Conservation (phyloP, 331 rosid genomes). For the Acacia pycnantha region DNA sequence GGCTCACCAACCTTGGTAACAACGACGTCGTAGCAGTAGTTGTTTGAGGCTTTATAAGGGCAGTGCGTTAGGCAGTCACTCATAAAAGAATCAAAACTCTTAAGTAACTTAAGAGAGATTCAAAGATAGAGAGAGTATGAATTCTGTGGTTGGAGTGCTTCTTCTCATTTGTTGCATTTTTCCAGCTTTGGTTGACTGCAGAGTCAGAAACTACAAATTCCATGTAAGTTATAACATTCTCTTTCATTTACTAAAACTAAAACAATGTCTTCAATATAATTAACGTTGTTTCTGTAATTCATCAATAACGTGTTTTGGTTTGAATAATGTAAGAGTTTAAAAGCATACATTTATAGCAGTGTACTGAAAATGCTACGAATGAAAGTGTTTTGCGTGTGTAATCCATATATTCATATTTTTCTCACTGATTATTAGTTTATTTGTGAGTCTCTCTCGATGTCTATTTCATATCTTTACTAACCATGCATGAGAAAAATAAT, state of each 20-base stretch:
- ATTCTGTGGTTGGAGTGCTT: slow-evolving; percentile 38
- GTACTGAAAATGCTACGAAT: neutral
- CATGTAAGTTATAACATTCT: slow-evolving; percentile 52
- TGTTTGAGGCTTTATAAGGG: slow-evolving; percentile 52
- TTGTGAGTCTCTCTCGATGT: neutral
- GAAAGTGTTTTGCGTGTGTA: neutral
- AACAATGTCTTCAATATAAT: neutral
- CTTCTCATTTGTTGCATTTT: slow-evolving; percentile 55
- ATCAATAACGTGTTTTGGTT: neutral
- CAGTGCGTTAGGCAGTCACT: slow-evolving; percentile 45
- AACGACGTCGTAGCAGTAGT: slow-evolving; percentile 68
- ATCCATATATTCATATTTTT: neutral
- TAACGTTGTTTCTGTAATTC: neutral
- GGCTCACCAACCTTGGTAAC: slow-evolving; percentile 63
- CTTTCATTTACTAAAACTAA: neutral
- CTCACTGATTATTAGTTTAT: neutral
- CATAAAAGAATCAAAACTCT: slow-evolving; percentile 31
- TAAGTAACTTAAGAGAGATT: neutral
- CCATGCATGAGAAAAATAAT: neutral
- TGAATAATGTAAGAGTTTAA: neutral
- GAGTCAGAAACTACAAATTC: slow-evolving; percentile 72
- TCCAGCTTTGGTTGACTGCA: slow-evolving; percentile 78
- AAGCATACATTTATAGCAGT: neutral
- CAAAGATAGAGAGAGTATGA: slow-evolving; percentile 36
- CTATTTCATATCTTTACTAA: neutral